Evolutionary conservation across 1,284 basidiomycete genomes (phyloP).

Genomic region (Fomitopsis schrenkii): DNA sequence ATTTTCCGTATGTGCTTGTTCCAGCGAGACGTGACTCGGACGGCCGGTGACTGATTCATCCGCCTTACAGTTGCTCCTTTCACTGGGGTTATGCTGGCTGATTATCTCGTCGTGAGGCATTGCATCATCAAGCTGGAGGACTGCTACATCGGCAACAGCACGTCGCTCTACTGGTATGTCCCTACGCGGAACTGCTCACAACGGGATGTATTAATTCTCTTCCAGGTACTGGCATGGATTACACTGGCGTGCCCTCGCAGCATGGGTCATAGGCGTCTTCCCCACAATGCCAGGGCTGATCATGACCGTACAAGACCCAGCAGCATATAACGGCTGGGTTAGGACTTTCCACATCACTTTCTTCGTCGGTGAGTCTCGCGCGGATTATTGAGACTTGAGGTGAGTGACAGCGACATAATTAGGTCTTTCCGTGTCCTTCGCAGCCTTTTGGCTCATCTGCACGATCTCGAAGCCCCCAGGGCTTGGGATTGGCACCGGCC

Average conservation of each 20-base stretch:
- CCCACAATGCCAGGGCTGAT: constrained; percentile 6
- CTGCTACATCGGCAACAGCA: constrained; percentile 4
- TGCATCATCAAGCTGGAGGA: constrained; percentile 6
- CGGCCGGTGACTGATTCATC: background rate
- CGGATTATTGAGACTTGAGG: background rate
- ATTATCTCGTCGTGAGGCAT: constrained; percentile 4
- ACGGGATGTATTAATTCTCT: background rate
- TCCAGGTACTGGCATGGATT: constrained; percentile 7
- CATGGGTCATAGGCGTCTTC: constrained; percentile 5
- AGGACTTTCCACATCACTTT: constrained; percentile 6
- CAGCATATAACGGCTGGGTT: constrained; percentile 2
- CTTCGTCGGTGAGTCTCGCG: constrained; percentile 1
- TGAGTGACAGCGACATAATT: background rate
- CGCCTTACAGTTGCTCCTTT: background rate
- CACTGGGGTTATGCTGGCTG: constrained; percentile 5
- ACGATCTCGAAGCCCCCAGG: constrained; percentile 1
- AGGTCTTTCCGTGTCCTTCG: constrained; percentile 4
- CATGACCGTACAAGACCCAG: constrained; percentile 3
- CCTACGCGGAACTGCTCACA: background rate
- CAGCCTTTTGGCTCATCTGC: constrained; percentile 6
- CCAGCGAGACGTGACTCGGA: background rate
- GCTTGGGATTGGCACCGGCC: background rate
- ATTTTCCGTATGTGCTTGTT: background rate
- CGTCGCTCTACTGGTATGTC: constrained; percentile 3
- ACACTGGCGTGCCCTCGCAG: constrained; percentile 5